Conservation (phyloP, 2,329 filamentous ascomycete genomes). For the Arthrocladium fulminans region DNA sequence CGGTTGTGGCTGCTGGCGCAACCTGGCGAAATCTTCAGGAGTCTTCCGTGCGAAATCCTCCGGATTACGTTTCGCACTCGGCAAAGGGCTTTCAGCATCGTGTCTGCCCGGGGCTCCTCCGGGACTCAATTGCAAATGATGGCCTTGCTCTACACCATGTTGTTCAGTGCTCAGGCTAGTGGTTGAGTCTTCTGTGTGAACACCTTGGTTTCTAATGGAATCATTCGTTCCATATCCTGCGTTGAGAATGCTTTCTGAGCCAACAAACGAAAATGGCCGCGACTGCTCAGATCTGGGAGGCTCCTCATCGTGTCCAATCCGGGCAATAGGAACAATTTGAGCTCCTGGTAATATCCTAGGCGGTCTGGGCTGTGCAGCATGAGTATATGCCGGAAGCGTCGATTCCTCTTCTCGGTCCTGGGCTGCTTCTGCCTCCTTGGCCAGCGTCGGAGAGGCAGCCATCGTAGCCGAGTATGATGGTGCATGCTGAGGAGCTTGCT, state of each 20-base stretch:
- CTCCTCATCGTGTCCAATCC: neutral
- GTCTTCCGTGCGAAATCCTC: constrained; percentile 12
- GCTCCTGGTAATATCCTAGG: constrained; percentile 1
- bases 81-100: constrained; percentile 16
- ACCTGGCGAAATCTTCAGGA: constrained; percentile 10
- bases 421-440: constrained; percentile 3
- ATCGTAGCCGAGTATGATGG: neutral
- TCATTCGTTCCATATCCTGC: neutral
- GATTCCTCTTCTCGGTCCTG: neutral
- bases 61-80: constrained; percentile 17
- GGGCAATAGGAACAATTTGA: constrained; percentile 6
- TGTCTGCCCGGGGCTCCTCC: neutral
- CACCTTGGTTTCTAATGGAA: neutral
- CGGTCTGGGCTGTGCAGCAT: neutral
- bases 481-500: neutral
- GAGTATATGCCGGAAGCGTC: neutral
- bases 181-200: neutral
- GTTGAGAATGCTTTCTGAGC: constrained; percentile 3
- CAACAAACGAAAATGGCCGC: constrained; percentile 7
- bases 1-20: neutral
- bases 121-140: neutral
- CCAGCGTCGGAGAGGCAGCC: neutral
- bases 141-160: neutral
- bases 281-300: neutral
- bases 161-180: neutral